phyloP scores from a whole-genome alignment of 2,329 filamentous ascomycete genomes.

The Claviceps africana region DNA sequence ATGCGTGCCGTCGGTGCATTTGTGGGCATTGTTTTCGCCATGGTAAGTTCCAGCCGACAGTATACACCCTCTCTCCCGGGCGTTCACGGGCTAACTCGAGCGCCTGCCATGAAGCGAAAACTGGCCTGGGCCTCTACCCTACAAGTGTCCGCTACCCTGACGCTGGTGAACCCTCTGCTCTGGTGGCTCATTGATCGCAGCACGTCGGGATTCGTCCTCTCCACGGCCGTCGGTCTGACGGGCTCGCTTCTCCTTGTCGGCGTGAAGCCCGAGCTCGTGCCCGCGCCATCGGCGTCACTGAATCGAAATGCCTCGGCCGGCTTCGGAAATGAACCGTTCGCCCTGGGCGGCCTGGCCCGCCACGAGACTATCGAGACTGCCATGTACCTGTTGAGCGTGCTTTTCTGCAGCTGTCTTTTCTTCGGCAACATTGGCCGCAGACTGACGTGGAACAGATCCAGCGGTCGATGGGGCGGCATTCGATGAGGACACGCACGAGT shows the following conservation, averaged over 20 bases:
- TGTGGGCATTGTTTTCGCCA: constrained; percentile 49
- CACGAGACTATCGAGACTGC: constrained; percentile 56
- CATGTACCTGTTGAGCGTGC: constrained; percentile 82
- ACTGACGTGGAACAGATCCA: constrained; percentile 40
- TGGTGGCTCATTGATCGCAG: constrained; percentile 96
- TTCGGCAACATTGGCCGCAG: constrained; percentile 90
- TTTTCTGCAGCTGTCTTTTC: constrained; percentile 90
- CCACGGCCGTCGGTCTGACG: constrained; percentile 54
- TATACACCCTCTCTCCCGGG: neutral
- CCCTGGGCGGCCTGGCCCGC: constrained; percentile 39
- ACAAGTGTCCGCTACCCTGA: constrained; percentile 81
- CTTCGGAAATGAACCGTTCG: constrained; percentile 5
- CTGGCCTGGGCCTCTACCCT: constrained; percentile 88
- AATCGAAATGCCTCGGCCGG: neutral
- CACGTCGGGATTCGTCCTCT: constrained; percentile 68
- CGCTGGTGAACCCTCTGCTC: constrained; percentile 79
- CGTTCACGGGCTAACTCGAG: too few relatives aligned
- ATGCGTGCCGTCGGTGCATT: constrained; percentile 46
- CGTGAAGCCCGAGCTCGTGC: constrained; percentile 66
- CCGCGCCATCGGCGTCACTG: constrained; percentile 40
- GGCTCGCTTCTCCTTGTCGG: constrained; percentile 64
- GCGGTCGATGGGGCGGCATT: constrained; percentile 32
- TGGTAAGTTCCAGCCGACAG: constrained; percentile 44
- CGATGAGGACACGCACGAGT: too few relatives aligned
- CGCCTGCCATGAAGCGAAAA: too few relatives aligned